phyloP scores from a whole-genome alignment of 1,139 yeast species.

The Hyphopichia burtonii region DNA sequence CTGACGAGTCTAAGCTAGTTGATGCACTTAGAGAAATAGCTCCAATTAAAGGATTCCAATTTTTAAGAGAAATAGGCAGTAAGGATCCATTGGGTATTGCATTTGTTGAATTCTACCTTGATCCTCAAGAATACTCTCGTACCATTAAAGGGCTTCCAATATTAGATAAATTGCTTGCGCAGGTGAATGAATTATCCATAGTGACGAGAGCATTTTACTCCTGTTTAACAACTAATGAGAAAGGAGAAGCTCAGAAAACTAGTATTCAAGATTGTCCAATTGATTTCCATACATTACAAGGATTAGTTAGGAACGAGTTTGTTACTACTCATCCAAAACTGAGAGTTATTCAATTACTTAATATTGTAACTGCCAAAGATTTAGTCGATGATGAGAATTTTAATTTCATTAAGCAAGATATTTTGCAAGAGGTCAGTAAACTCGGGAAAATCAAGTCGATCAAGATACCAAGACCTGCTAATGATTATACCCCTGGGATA shows the following conservation, averaged over 20 bases:
- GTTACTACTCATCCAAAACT: constrained; percentile 43
- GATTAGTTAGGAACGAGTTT: constrained; percentile 35
- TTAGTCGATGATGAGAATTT: constrained; percentile 51
- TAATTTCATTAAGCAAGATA: constrained; percentile 51
- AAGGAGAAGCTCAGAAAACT: constrained; percentile 12
- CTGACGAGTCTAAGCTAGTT: constrained; percentile 26
- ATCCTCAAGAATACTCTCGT: constrained; percentile 9
- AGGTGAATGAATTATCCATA: constrained; percentile 13
- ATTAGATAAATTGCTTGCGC: constrained; percentile 10
- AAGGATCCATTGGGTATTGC: constrained; percentile 39
- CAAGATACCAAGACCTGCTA: constrained; percentile 66
- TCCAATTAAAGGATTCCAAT: constrained; percentile 27
- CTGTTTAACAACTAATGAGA: constrained; percentile 24
- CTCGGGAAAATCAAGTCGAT: constrained; percentile 56
- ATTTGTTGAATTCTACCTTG: constrained; percentile 35
- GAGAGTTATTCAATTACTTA: constrained; percentile 63
- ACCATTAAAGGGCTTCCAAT: constrained; percentile 2
- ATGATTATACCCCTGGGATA: constrained; percentile 45
- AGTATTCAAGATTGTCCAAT: constrained; percentile 37
- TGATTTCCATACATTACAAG: constrained; percentile 29
- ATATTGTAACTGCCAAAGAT: constrained; percentile 65
- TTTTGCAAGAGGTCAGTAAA: constrained; percentile 49
- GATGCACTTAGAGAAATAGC: constrained; percentile 22
- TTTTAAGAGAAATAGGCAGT: constrained; percentile 37
- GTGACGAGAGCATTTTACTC: constrained; percentile 31